Percentiles rank a stretch among this genome's conserved stretches.
Conservation (phyloP, 2,329 filamentous ascomycete species). For the Pyricularia sp. region DNA sequence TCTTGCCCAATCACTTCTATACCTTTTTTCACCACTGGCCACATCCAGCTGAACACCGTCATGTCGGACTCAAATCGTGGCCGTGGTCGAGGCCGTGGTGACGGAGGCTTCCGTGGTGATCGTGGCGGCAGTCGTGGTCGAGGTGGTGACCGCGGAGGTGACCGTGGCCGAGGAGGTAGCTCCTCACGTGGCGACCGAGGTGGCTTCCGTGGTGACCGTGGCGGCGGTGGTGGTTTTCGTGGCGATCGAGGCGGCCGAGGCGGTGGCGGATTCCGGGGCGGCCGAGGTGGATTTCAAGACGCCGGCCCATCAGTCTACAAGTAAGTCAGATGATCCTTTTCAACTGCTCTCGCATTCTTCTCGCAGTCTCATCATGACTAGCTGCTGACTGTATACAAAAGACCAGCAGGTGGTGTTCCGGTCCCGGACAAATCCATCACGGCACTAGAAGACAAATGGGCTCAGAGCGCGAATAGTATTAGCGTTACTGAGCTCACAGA, state of each 20-base stretch:
- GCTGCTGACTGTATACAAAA: not conserved
- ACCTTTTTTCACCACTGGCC: not conserved
- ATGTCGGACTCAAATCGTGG: conserved; percentile 1
- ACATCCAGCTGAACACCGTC: not conserved
- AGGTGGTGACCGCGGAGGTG: conserved; percentile 3
- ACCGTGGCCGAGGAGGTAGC: conserved; percentile 13
- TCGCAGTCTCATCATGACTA: not conserved
- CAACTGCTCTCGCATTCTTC: not conserved
- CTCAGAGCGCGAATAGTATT: conserved; percentile 16
- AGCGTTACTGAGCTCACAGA: conserved; percentile 16
- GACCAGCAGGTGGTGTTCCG: conserved; percentile 5
- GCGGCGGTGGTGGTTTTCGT: conserved; percentile 7
- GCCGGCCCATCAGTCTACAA: not conserved
- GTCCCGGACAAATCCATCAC: conserved; percentile 16
- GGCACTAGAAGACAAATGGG: conserved; percentile 27
- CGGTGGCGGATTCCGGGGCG: conserved; percentile 9
- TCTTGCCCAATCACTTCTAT: not conserved
- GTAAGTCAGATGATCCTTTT: conserved; percentile 1
- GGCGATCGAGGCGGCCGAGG: conserved; percentile 11
- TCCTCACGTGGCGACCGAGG: conserved; percentile 11
- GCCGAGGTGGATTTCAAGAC: conserved; percentile 11
- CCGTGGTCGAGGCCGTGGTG: not conserved
- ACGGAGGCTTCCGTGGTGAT: conserved; percentile 10
- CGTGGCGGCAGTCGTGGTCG: conserved; percentile 8
- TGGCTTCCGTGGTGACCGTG: conserved; percentile 11